phyloP scores from a whole-genome alignment of 495 filamentous ascomycete genomes.

The Hypoxylon fragiforme region DNA sequence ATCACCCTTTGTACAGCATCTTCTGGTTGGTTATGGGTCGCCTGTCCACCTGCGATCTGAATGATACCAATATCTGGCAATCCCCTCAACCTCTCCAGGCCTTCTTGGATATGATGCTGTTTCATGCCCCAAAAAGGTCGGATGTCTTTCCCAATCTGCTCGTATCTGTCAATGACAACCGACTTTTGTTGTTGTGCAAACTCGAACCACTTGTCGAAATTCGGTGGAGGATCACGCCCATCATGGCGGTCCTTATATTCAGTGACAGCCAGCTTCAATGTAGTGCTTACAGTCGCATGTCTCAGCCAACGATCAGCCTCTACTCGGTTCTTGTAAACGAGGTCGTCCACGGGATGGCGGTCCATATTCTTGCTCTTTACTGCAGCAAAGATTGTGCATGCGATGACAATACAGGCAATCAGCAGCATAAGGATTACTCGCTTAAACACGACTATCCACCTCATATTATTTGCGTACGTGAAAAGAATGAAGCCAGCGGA shows the following conservation, averaged over 20 bases:
- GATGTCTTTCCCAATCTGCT: conserved; percentile 70
- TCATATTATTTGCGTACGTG: conserved; percentile 45
- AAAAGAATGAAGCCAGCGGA: conserved; percentile 46
- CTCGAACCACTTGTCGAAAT: conserved; percentile 75
- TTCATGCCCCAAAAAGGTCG: conserved; percentile 73
- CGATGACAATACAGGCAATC: conserved; percentile 35
- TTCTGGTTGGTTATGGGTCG: conserved; percentile 47
- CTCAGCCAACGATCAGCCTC: conserved; percentile 49
- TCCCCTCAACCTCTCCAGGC: conserved; percentile 30
- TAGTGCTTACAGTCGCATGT: conserved; percentile 53
- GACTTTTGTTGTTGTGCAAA: conserved; percentile 67
- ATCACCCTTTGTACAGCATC: conserved; percentile 53
- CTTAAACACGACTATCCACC: conserved; percentile 44
- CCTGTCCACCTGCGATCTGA: conserved; percentile 55
- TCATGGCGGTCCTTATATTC: conserved; percentile 61
- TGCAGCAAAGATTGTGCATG: conserved; percentile 38
- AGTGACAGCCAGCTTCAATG: conserved; percentile 54
- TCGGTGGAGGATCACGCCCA: conserved; percentile 59
- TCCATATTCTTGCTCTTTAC: conserved; percentile 22
- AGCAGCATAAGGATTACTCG: conserved; percentile 43
- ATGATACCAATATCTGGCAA: conserved; percentile 36
- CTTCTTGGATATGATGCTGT: conserved; percentile 61
- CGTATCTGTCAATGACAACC: conserved; percentile 73
- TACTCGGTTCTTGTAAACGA: conserved; percentile 56
- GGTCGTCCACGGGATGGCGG: conserved; percentile 37